Evolutionary conservation across 768 basidiomycete species (phyloP).

Genomic region (Thelephora ganbajun): DNA sequence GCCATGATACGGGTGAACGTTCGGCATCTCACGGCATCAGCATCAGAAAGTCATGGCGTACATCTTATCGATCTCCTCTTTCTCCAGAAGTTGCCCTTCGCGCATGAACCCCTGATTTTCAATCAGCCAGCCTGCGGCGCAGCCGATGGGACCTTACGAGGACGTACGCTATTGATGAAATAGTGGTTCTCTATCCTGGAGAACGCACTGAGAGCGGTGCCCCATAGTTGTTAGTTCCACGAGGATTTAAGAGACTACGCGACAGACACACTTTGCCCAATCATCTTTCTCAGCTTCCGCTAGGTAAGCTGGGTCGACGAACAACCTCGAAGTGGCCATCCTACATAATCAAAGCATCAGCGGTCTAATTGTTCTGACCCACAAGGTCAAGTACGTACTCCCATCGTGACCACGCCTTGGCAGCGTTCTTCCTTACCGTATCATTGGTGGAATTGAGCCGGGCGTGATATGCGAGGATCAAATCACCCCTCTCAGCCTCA

Average conservation of each 20-base stretch:
- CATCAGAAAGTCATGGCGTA: slow-evolving; percentile 15
- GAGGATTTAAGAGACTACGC: neutral
- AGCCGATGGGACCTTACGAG: neutral
- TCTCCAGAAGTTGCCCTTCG: slow-evolving; percentile 76
- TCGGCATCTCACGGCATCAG: neutral
- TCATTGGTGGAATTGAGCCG: slow-evolving; percentile 66
- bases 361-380: neutral
- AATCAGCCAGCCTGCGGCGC: slow-evolving; percentile 1
- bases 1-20: neutral
- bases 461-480: slow-evolving; percentile 74
- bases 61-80: slow-evolving; percentile 84
- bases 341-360: slow-evolving; percentile 21
- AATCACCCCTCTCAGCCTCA: slow-evolving; percentile 61
- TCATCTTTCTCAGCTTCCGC: slow-evolving; percentile 56
- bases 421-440: slow-evolving; percentile 47
- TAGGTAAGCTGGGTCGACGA: slow-evolving; percentile 54
- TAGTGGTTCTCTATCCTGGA: slow-evolving; percentile 86
- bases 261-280: slow-evolving; percentile 51
- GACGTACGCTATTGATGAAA: slow-evolving; percentile 62
- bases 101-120: slow-evolving; percentile 62
- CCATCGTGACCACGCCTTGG: slow-evolving; percentile 83
- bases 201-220: slow-evolving; percentile 47
- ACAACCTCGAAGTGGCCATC: slow-evolving; percentile 71
- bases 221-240: neutral
- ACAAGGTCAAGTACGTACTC: slow-evolving; percentile 42